Conservation (phyloP, 225 moss, liverwort and hornwort genomes). For the Straminergon stramineum region DNA sequence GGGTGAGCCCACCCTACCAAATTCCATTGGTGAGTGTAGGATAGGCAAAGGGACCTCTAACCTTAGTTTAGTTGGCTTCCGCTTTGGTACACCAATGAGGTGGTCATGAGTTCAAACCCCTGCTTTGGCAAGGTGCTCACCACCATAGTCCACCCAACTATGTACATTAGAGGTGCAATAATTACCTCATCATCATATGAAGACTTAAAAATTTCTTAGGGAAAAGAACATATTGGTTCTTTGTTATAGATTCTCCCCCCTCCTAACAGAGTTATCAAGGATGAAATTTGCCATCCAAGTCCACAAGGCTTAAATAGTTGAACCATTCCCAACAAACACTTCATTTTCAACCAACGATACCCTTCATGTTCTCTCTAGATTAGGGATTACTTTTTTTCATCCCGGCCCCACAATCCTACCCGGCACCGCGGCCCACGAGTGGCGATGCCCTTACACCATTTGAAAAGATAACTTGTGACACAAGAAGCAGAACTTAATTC, state of each 20-base stretch:
- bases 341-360: fast-evolving
- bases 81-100: fast-evolving
- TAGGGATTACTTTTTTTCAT: not conserved
- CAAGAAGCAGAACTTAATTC: not conserved
- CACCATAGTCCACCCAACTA: not conserved
- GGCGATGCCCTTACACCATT: not conserved
- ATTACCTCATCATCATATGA: fast-evolving
- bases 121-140: fast-evolving
- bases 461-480: not conserved
- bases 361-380: not conserved
- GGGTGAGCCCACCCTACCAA: fast-evolving
- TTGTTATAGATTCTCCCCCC: fast-evolving
- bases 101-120: not conserved
- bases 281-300: not conserved
- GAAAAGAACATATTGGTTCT: fast-evolving
- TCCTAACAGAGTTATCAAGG: fast-evolving
- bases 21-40: fast-evolving
- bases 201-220: fast-evolving
- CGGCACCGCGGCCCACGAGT: too few relatives aligned
- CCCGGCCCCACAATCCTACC: too few relatives aligned
- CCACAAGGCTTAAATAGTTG: not conserved
- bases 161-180: fast-evolving
- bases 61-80: too few relatives aligned
- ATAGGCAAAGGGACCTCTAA: fast-evolving
- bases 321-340: not conserved